Percentiles rank a stretch among this genome's conserved stretches.
Conservation (phyloP, 1,284 basidiomycete species). For the Moesziomyces sp. region DNA sequence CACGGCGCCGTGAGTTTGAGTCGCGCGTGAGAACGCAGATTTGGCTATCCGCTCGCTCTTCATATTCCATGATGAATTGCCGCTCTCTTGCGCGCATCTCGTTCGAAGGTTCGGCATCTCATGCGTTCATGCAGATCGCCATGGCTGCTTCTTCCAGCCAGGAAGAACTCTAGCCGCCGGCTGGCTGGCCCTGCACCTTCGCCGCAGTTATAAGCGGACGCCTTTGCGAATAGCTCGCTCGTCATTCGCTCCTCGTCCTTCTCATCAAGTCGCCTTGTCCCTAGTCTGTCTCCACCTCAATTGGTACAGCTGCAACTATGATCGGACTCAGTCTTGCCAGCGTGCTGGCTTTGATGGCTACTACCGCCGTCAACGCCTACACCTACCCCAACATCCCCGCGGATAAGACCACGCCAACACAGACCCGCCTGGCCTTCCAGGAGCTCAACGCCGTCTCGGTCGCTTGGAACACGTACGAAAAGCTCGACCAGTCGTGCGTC, state of each 20-base stretch:
- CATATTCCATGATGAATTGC: background rate
- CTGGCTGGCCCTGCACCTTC: too few relatives aligned
- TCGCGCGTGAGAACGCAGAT: background rate
- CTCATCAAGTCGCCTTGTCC: too few relatives aligned
- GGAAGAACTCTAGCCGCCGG: background rate
- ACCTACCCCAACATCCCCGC: conserved; percentile 32
- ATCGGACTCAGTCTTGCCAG: conserved; percentile 11
- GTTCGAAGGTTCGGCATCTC: background rate
- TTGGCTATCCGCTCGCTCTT: too few relatives aligned
- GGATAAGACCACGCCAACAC: conserved; percentile 52
- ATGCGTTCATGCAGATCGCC: background rate
- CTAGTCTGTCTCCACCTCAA: too few relatives aligned
- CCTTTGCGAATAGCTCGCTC: too few relatives aligned
- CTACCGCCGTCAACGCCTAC: conserved; percentile 11
- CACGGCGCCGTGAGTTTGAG: background rate
- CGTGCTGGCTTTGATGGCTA: conserved; percentile 15
- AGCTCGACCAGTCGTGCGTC: conserved; percentile 36
- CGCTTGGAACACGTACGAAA: conserved; percentile 54
- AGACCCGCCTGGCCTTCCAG: conserved; percentile 41
- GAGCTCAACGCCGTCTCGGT: conserved; percentile 45
- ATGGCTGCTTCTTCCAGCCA: background rate
- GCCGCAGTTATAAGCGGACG: too few relatives aligned
- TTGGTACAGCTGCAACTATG: conserved; percentile 6
- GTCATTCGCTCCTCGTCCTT: too few relatives aligned
- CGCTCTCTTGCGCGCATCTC: background rate